Evolutionary conservation across 768 basidiomycete species (phyloP).

Genomic region (Termitomyces titanicus): DNA sequence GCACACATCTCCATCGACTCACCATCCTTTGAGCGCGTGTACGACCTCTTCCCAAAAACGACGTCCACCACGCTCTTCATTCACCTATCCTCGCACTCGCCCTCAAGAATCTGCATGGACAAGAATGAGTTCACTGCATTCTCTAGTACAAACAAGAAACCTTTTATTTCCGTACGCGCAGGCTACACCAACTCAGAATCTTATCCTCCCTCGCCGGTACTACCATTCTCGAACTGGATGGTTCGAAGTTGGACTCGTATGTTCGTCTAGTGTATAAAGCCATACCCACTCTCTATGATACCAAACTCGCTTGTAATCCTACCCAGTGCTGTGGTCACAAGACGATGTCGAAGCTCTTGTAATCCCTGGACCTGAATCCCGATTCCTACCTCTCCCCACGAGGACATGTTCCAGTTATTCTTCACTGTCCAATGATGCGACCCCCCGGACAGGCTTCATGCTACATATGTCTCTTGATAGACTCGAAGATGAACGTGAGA

Average conservation of each 20-base stretch:
- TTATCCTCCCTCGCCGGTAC: too few relatives aligned
- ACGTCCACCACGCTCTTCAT: background rate
- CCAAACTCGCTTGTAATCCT: too few relatives aligned
- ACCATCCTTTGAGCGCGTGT: background rate
- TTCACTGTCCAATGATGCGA: background rate
- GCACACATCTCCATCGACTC: background rate
- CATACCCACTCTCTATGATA: too few relatives aligned
- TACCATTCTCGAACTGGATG: too few relatives aligned
- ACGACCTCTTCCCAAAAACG: background rate
- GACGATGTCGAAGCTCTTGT: background rate
- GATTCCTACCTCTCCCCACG: background rate
- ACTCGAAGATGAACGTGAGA: background rate
- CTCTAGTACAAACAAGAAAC: too few relatives aligned
- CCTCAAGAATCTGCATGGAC: too few relatives aligned
- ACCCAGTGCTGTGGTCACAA: background rate
- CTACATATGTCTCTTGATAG: background rate
- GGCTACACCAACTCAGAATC: too few relatives aligned
- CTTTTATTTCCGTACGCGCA: too few relatives aligned
- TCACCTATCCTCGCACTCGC: conserved; percentile 7
- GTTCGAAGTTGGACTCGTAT: too few relatives aligned
- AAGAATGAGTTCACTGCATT: conserved; percentile 36
- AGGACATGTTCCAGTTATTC: background rate
- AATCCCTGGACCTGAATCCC: background rate
- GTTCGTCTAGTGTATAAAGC: too few relatives aligned
- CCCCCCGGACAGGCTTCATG: background rate